A percentile compares a stretch with the other conserved stretches of the same genome.
phyloP scores from a whole-genome alignment of 2,329 filamentous ascomycete genomes.

The Calonectria hongkongensis region DNA sequence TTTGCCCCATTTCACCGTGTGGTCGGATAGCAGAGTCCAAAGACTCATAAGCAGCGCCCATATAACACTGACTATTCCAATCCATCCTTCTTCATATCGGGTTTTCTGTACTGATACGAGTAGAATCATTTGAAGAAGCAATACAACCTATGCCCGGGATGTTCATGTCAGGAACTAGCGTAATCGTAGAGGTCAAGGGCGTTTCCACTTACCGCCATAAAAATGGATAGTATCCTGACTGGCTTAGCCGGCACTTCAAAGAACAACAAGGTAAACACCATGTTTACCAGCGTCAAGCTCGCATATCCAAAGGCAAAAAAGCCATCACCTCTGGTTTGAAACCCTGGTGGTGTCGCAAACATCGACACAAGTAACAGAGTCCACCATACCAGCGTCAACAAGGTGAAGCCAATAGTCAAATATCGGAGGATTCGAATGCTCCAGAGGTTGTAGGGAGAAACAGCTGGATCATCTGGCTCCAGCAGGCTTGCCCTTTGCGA shows the following conservation, averaged over 20 bases:
- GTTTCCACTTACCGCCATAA: slow-evolving; percentile 70
- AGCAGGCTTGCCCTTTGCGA: slow-evolving; percentile 60
- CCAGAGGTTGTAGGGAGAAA: slow-evolving; percentile 97
- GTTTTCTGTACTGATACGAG: slow-evolving; percentile 84
- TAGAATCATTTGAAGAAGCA: slow-evolving; percentile 82
- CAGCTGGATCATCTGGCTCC: slow-evolving; percentile 66
- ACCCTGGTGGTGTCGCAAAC: slow-evolving; percentile 91
- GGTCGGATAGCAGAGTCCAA: slow-evolving; percentile 87
- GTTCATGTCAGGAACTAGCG: background rate
- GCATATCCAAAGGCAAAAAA: slow-evolving; percentile 93
- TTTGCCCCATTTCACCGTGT: slow-evolving; percentile 93
- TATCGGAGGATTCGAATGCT: slow-evolving; percentile 88
- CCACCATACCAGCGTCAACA: slow-evolving; percentile 93
- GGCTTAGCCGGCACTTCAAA: slow-evolving; percentile 89
- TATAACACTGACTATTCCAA: slow-evolving; percentile 88
- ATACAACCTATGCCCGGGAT: slow-evolving; percentile 52
- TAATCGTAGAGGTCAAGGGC: background rate
- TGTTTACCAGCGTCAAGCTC: slow-evolving; percentile 83
- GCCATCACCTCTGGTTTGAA: slow-evolving; percentile 91
- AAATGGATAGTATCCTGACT: slow-evolving; percentile 82
- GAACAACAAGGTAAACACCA: slow-evolving; percentile 88
- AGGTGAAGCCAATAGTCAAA: slow-evolving; percentile 84
- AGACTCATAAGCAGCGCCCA: slow-evolving; percentile 87
- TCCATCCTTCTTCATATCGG: slow-evolving; percentile 90
- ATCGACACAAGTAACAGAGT: slow-evolving; percentile 88